Evolutionary conservation across 2,329 filamentous ascomycete species (phyloP), one percentile per base, ranked within the genome.

Genomic region (Xylaria polymorpha): DNA sequence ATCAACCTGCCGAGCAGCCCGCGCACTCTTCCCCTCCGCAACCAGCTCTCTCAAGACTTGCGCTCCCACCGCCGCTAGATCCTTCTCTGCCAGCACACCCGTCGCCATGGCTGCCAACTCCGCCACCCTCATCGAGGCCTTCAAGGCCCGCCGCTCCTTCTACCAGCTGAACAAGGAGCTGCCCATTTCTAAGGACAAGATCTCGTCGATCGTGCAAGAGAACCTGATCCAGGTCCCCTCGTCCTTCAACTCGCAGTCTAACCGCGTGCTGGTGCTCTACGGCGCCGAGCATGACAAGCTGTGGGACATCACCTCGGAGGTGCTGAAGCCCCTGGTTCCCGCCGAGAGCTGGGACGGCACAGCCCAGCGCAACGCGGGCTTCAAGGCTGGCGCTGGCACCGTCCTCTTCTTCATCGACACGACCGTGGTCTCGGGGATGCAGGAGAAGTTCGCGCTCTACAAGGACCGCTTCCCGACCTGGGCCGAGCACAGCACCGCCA

Each of bases 351-450:
- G 87, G 84, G 82, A 88, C 78, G 63, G 79, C 72, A 92, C 78
- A 39, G 77, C 84, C 10, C 76, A 79, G 71, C 75, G 73, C 63
- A 76, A 78, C 66, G 79, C 77, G 73, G 77, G 82, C 75, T 95
- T 97, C 85, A 87, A 87, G 82, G 89, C 79, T 66, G 93, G 82
- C 22, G 93, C 94, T 74, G 94, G 93, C 74, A 92, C 93, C 62
- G 91, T 95, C 76, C 88, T 98, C 76, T 97, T 97, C 88, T 97
- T 92, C 85, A 91, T 93, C 82, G 93, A 97, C 84, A 86, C 89
- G 72, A 83, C 86, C 63, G 86, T 88, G 74, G 86, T 95, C 80
- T 82, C 91, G 74, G 82, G 79, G 66, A 86, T 93, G 76, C 88
- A 94, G 83, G 84, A 87, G 73, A 88, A 90, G 73, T 93, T 91